Conservation (phyloP, 257 asterid genomes). For the Cynanchum wilfordii region DNA sequence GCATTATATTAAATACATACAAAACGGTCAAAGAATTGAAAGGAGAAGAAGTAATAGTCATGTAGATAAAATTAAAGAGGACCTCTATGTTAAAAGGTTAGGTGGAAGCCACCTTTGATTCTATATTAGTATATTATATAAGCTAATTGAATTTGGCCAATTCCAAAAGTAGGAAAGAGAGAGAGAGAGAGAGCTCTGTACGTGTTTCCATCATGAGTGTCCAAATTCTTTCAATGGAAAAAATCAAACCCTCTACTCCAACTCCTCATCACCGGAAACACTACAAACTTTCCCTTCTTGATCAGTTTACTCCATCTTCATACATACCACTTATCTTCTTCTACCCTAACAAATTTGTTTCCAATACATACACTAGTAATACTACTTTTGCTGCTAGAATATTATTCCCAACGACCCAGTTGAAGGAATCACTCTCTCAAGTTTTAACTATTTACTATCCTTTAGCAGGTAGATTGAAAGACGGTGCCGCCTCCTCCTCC, state of each 20-base stretch:
- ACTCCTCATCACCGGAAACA: conserved; percentile 19
- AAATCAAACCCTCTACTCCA: conserved; percentile 20
- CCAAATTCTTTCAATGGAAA: conserved; percentile 11
- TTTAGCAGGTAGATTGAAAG: conserved; percentile 23
- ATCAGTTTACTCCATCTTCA: conserved; percentile 23
- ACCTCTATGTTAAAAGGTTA: too few relatives aligned
- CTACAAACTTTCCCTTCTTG: conserved; percentile 21
- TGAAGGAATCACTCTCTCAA: conserved; percentile 22
- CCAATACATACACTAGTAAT: too few relatives aligned
- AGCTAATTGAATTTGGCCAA: too few relatives aligned
- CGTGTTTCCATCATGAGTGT: not conserved
- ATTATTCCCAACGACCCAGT: not conserved
- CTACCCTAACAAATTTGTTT: not conserved
- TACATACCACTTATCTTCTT: conserved; percentile 25
- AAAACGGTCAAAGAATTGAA: too few relatives aligned
- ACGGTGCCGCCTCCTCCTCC: conserved; percentile 2
- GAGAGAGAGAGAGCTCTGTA: too few relatives aligned
- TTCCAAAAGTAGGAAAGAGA: too few relatives aligned
- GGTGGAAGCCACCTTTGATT: too few relatives aligned
- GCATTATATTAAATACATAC: too few relatives aligned
- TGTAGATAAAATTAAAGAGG: too few relatives aligned
- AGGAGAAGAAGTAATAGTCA: too few relatives aligned
- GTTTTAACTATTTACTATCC: conserved; percentile 24
- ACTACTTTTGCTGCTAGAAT: too few relatives aligned
- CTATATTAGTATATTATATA: too few relatives aligned